A percentile compares a stretch with the other conserved stretches of the same genome.
Conservation (phyloP, 2,329 filamentous ascomycete genomes). For the Cyphellophora attinorum region DNA sequence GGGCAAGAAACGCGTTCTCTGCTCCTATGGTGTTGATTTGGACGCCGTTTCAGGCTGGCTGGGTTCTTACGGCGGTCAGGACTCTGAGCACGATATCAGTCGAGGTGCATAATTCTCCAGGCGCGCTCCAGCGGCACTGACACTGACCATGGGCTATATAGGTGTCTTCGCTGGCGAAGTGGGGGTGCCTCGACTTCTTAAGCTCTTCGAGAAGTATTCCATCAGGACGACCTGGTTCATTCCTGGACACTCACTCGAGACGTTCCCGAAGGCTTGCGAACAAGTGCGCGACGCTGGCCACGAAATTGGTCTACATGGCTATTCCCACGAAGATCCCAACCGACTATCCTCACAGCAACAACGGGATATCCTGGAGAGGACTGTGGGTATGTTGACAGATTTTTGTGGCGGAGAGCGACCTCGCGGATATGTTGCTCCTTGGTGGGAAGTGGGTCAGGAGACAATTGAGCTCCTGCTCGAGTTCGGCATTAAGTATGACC, state of each 20-base stretch:
- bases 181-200: constrained; percentile 57
- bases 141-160: constrained; percentile 45
- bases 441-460: constrained; percentile 64
- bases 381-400: constrained; percentile 60
- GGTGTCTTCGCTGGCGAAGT: constrained; percentile 60
- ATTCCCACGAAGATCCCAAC: constrained; percentile 63
- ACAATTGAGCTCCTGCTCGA: constrained; percentile 40
- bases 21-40: constrained; percentile 61
- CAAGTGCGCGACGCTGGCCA: constrained; percentile 55
- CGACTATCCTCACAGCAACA: constrained; percentile 68
- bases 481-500: constrained; percentile 35
- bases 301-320: constrained; percentile 60
- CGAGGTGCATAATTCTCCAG: constrained; percentile 48
- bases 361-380: constrained; percentile 70
- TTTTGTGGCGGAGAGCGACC: constrained; percentile 61
- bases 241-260: constrained; percentile 54
- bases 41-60: constrained; percentile 71
- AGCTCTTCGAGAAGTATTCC: constrained; percentile 61
- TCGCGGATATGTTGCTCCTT: constrained; percentile 62
- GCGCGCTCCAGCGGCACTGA: too few relatives aligned
- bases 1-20: constrained; percentile 42
- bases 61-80: constrained; percentile 64
- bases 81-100: constrained; percentile 62
- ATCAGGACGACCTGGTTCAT: constrained; percentile 64
- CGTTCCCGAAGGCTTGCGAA: constrained; percentile 56